These are phyloP conservation scores for Plasmopara halstedii DNA, from an alignment of 352 stramenopile species.

Conservation along the genomic window DNA sequence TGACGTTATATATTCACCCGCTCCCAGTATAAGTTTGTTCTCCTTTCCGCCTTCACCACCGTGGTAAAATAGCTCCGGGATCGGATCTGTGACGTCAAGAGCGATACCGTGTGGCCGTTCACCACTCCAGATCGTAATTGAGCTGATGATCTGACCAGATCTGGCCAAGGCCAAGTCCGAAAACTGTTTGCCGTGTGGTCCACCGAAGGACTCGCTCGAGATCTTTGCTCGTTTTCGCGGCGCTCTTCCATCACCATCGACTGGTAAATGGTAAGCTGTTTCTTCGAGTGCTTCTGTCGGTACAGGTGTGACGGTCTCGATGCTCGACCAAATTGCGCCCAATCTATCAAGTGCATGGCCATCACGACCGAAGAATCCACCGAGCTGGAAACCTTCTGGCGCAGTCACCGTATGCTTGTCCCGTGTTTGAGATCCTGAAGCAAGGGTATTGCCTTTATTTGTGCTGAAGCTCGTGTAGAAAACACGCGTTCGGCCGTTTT, in stretches of 20 bases:
- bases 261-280: too few species aligned
- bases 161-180: constrained; percentile 21
- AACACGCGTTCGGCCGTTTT: constrained; percentile 4
- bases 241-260: too few species aligned
- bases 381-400: constrained; percentile 21
- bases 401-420: constrained; percentile 12
- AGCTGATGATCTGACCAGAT: constrained; percentile 16
- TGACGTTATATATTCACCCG: constrained; percentile 16
- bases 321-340: constrained; percentile 19
- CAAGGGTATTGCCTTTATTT: constrained; percentile 12
- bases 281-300: too few species aligned
- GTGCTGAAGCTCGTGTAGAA: constrained; percentile 18
- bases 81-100: constrained; percentile 11
- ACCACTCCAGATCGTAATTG: constrained; percentile 12
- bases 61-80: constrained; percentile 10
- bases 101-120: constrained; percentile 17
- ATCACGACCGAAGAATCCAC: constrained; percentile 17
- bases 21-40: constrained; percentile 7
- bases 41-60: constrained; percentile 13
- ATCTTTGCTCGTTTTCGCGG: too few species aligned
- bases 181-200: constrained; percentile 16
- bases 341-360: constrained; percentile 15
- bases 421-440: constrained; percentile 9
- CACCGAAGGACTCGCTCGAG: constrained; percentile 20
- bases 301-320: constrained; percentile 13